Evolutionary conservation across 2,329 filamentous ascomycete species (phyloP), one percentile per base, ranked within the genome.

Genomic region (Cordyceps javanica): DNA sequence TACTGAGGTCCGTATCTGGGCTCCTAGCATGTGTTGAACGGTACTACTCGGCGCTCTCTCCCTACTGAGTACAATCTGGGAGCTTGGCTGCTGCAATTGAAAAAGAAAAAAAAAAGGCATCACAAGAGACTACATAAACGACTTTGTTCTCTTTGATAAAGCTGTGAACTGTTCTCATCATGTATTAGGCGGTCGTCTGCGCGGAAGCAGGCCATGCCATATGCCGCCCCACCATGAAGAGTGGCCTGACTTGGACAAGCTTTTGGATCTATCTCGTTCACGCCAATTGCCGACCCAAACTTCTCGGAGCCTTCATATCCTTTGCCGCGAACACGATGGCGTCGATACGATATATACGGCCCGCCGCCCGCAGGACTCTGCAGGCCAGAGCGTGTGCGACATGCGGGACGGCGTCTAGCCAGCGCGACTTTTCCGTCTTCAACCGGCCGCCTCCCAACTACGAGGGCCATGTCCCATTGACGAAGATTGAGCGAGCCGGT

Each of bases 391-490:
- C 59, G 14, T 67, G 66, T 44, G 60, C 62, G 13, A 59, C 63
- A n/a, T 67, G 66, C 50, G 60, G 62, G 16, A 59, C 62, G 21
- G 63, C 60, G 44, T 52, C 62, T 8, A 61, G 62, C 13, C 30
- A 56, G 42, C 63, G 69, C 49, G 64, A 57, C 58, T 96, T 97
- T 77, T 96, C 92, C 44, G 83, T 91, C 61, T 83, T 96, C 65
- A 89, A 89, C 72, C 89, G 94, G 7, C 93, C 93, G 52, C 82
- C 83, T 26, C 90, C 91, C 58, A 94, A 90, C 67, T 97, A 97
- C 75, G 86, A 89, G 1, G 91, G 91, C 72, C 94, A 99, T 82
- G 85, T 97, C 32, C 94, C 93, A 36, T 82, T 99, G 57, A 96
- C 89, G 8, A 74, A 75, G 42, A 67, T 90, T 58, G 94, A 97